Base-by-base conservation (phyloP, 805 yeast genomes). In the Clavispora vitiphila region DNA sequence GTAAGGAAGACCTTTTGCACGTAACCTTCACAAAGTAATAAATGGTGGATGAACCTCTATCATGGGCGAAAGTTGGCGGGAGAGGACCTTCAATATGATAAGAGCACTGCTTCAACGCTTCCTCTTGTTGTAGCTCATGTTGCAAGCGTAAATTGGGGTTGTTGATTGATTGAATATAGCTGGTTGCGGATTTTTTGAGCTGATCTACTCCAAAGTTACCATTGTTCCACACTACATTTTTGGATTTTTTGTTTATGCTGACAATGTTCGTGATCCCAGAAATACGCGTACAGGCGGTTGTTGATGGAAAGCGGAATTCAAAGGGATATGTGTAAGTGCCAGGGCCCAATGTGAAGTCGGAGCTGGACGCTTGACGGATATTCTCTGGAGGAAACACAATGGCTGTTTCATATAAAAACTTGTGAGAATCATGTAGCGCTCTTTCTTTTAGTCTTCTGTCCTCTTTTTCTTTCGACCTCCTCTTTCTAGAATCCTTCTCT, bases 11-110 rank as follows among this genome's bases (percentile, higher is more conserved):
- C 35, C 81, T 55, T 43, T 74, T 76, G 32, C 80, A 80, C 0
- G 86, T 80, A 8, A 71, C 83, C 57, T 81, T 80, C 41, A 81
- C 67, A 53, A 72, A 80, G 54, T 81, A 81, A 42, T 69, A 64
- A 38, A 78, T 58, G 9, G 57, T 53, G 7, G 75, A 77, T 53
- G 53, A 56, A 27, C 60, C 56, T 11, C 62, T 64, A 9, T 32
- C 37, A 22, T 29, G 30, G 18, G 14, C 34, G 14, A 50, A 29
- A 2, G 50, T 20, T 3, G 56, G 56, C 7, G 56, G 54, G 9
- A 52, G 43, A 21, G 43, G 51, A 4, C 39, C 22, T 12, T 36
- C 38, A 2, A 43, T 23, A 22, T 51, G 55, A 27, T 49, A 45
- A 14, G n/a, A 14, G 2, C 4, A 7, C 20, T 24, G 37, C 6